Percentiles rank a stretch among this genome's conserved stretches.
Evolutionary conservation across 306 rosid species (phyloP).

Genomic region (Styphnolobium japonicum): DNA sequence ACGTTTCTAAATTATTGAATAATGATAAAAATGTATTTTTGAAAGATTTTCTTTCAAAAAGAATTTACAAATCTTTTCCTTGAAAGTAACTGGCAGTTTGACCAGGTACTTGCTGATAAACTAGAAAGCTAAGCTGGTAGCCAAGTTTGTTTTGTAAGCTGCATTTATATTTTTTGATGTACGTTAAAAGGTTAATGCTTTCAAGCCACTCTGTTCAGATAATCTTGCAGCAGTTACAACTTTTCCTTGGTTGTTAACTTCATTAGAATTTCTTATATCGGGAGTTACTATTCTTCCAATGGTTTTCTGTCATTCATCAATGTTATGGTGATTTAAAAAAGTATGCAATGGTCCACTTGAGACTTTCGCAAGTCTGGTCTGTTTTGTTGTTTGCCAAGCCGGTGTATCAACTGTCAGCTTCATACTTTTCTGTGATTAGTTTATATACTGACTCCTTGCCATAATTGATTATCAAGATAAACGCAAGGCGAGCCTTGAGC

Average conservation of each 20-base stretch:
- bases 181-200: not conserved
- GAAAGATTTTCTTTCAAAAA: not conserved
- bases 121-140: not conserved
- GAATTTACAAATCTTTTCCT: not conserved
- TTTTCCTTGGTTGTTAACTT: not conserved
- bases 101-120: not conserved
- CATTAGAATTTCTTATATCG: not conserved
- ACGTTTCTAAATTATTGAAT: not conserved
- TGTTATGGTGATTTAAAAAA: not conserved
- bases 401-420: not conserved
- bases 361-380: not conserved
- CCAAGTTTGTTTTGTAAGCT: not conserved
- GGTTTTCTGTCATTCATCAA: not conserved
- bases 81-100: not conserved
- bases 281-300: not conserved
- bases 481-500: constrained; percentile 38
- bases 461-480: constrained; percentile 29
- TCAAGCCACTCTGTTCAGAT: not conserved
- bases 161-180: not conserved
- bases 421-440: not conserved
- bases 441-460: constrained; percentile 2
- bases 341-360: constrained; percentile 4
- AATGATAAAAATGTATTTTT: not conserved
- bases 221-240: not conserved
- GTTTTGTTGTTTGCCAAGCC: constrained; percentile 4